Evolutionary conservation across 257 asterid genomes (phyloP), one percentile per base, ranked within the genome.

Genomic region (Solanum tacnaense): DNA sequence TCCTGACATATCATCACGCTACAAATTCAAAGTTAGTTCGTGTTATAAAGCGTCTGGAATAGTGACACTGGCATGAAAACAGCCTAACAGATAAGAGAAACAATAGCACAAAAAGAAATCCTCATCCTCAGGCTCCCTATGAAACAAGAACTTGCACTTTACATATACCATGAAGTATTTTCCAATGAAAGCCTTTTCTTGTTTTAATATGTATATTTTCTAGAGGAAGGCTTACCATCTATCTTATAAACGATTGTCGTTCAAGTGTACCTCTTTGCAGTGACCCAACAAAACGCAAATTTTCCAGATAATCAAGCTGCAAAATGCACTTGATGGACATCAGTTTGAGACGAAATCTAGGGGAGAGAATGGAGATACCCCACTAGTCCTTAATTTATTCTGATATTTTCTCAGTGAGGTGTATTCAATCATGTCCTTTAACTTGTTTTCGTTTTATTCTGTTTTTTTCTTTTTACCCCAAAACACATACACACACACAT

Each of bases 1-100:
- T 83, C 99, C 99, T 62, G 99, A 94, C 84, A 97, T 94, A 94
- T 96, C 99, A 90, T 97, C 99, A 27, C 99, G 98, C 99, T 95
- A 88, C 35, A 82, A 73, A 90, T 87, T 85, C 34, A 90, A 88
- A 90, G 89, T 90, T 81, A 39, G 36, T 87, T 86, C 76, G 39
- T 46, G 86, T 95, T 87, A 90, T 92, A 84, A 56, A 15, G 62
- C 13, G 5, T 27, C 39, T 79, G 67, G 18, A 44, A 82, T 49
- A 49, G 85, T 49, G 85, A 52, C 11, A 46, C 7, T 27, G 39
- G 52, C 67, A 49, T 29, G 85, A 62, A 27, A 81, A 81, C 39
- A 36, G 58, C 41, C 62, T 25, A 29, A 34, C 44, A 29, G 16
- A 18, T 41, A 25, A 13, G 39, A 58, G 34, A 68, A 12, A 13